phyloP scores from a whole-genome alignment of 2,329 filamentous ascomycete species.

The Aspergillus sp. region DNA sequence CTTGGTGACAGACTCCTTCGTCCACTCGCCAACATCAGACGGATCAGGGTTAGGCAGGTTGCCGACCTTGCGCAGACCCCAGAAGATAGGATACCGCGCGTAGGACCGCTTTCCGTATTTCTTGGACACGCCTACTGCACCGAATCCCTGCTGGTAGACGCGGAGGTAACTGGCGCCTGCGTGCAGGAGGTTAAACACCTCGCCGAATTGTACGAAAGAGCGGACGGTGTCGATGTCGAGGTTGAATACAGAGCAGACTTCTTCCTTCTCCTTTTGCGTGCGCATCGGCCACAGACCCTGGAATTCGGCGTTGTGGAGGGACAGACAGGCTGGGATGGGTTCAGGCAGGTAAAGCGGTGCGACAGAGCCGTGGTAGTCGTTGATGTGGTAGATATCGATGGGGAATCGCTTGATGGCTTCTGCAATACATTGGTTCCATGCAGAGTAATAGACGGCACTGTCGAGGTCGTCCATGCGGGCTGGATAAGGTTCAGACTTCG shows the following conservation, averaged over 20 bases:
- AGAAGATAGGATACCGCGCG: slow-evolving; percentile 68
- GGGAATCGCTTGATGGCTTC: slow-evolving; percentile 63
- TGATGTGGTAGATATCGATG: slow-evolving; percentile 65
- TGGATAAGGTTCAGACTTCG: slow-evolving; percentile 63
- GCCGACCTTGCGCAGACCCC: slow-evolving; percentile 64
- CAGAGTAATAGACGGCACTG: slow-evolving; percentile 67
- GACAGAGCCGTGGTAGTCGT: slow-evolving; percentile 64
- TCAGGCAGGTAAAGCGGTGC: slow-evolving; percentile 66
- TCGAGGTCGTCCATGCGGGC: slow-evolving; percentile 69
- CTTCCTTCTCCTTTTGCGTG: slow-evolving; percentile 59
- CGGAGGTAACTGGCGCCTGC: slow-evolving; percentile 65
- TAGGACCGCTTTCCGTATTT: slow-evolving; percentile 71
- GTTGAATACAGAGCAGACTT: slow-evolving; percentile 67
- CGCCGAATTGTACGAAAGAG: slow-evolving; percentile 66
- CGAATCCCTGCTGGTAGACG: slow-evolving; percentile 66
- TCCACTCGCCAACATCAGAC: slow-evolving; percentile 44
- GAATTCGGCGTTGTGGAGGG: slow-evolving; percentile 69
- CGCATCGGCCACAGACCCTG: slow-evolving; percentile 69
- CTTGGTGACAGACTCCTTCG: slow-evolving; percentile 40
- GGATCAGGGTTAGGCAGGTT: slow-evolving; percentile 66
- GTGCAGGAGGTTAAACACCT: slow-evolving; percentile 68
- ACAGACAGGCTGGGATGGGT: slow-evolving; percentile 60
- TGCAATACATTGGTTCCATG: slow-evolving; percentile 70
- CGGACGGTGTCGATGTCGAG: slow-evolving; percentile 57
- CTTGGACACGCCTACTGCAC: slow-evolving; percentile 66